Conservation (phyloP, 108 stramenopile genomes). For the Discostella pseudostelligera region DNA sequence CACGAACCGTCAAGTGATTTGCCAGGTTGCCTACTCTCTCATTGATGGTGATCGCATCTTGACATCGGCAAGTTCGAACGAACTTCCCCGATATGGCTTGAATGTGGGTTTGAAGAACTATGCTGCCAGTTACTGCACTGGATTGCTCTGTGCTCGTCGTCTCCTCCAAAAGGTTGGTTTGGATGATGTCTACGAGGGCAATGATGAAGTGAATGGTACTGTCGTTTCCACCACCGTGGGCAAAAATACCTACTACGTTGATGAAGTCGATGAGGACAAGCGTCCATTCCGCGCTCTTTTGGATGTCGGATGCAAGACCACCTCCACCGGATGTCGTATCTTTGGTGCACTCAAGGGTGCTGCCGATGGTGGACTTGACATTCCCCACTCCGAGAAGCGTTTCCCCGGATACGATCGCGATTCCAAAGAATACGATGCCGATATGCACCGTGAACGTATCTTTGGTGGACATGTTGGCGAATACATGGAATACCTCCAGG, state of each 20-base stretch:
- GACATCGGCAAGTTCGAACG: conserved; percentile 83
- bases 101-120: conserved; percentile 98
- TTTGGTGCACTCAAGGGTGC: conserved; percentile 99
- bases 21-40: conserved; percentile 95
- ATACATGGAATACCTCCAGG: conserved; percentile 97
- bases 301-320: conserved; percentile 95
- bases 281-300: conserved; percentile 95
- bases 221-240: conserved; percentile 84
- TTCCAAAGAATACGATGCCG: conserved; percentile 96
- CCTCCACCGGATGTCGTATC: conserved; percentile 95
- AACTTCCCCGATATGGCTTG: conserved; percentile 94
- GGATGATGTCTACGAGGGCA: conserved; percentile 92
- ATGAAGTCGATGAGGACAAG: conserved; percentile 98
- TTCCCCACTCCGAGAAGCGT: conserved; percentile 97
- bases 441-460: conserved; percentile 96
- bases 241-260: conserved; percentile 95
- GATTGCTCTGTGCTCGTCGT: conserved; percentile 94
- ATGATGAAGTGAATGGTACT: conserved; percentile 85
- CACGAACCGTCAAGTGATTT: conserved; percentile 91
- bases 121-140: conserved; percentile 99
- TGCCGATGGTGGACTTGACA: conserved; percentile 96
- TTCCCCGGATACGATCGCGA: conserved; percentile 99
- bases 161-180: conserved; percentile 95
- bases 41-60: conserved; percentile 96
- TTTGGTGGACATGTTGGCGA: conserved; percentile 96